phyloP scores from a whole-genome alignment of 108 stramenopile genomes.

The Fragilariopsis cylindrus region DNA sequence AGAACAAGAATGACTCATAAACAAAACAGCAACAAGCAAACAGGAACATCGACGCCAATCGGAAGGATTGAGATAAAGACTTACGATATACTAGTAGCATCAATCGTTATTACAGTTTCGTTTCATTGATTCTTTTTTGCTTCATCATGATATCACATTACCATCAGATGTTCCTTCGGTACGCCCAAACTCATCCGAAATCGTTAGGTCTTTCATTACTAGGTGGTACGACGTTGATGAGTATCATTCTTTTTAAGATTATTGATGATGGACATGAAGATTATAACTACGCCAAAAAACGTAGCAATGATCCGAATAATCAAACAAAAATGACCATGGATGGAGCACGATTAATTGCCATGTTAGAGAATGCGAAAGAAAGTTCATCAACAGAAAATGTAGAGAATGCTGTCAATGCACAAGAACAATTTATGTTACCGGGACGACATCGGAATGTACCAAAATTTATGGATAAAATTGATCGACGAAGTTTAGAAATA shows the following conservation, averaged over 20 bases:
- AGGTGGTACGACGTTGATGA: slow-evolving; percentile 15
- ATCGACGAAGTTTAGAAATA: slow-evolving; percentile 46
- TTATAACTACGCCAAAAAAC: background rate
- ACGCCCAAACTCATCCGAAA: slow-evolving; percentile 20
- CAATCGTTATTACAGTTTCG: too few species aligned
- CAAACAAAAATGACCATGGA: slow-evolving; percentile 32
- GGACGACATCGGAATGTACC: slow-evolving; percentile 22
- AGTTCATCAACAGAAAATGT: slow-evolving; percentile 57
- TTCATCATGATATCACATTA: too few species aligned
- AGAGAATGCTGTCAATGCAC: slow-evolving; percentile 46
- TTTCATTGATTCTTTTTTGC: too few species aligned
- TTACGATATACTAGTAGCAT: too few species aligned
- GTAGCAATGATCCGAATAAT: background rate
- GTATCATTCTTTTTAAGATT: slow-evolving; percentile 20
- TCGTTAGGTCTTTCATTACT: slow-evolving; percentile 8
- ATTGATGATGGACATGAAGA: slow-evolving; percentile 2
- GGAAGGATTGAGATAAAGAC: too few species aligned
- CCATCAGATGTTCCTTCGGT: slow-evolving; percentile 6
- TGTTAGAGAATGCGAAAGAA: slow-evolving; percentile 60
- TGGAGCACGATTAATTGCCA: slow-evolving; percentile 52
- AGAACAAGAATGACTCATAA: too few species aligned
- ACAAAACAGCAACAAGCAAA: too few species aligned
- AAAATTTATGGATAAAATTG: slow-evolving; percentile 49
- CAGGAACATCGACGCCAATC: too few species aligned
- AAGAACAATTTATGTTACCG: slow-evolving; percentile 59